phyloP scores from a whole-genome alignment of 2,329 filamentous ascomycete genomes.

The Nothomitra cinnamomea region DNA sequence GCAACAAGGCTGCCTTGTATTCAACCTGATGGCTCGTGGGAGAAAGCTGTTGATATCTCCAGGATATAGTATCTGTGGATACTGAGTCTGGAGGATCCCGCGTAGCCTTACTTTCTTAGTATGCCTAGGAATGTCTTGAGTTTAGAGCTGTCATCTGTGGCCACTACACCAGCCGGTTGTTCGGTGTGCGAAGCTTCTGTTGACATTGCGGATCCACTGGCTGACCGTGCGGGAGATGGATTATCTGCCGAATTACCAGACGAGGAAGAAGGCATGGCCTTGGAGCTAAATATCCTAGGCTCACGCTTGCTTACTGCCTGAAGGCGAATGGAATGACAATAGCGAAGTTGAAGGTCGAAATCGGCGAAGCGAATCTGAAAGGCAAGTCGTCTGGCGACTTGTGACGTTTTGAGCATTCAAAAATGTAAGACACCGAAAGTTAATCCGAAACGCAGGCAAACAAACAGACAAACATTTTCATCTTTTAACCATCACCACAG shows the following conservation, averaged over 20 bases:
- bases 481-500: too few species aligned
- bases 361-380: neutral
- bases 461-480: too few species aligned
- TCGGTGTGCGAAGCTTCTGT: neutral
- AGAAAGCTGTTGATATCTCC: too few species aligned
- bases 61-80: neutral
- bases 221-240: neutral
- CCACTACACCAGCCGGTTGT: neutral
- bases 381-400: too few species aligned
- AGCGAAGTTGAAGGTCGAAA: neutral
- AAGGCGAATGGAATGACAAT: neutral
- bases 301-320: neutral
- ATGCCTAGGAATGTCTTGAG: constrained; percentile 78
- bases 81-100: neutral
- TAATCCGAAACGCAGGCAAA: too few species aligned
- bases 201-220: neutral
- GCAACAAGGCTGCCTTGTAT: neutral
- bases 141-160: constrained; percentile 68
- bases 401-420: too few species aligned
- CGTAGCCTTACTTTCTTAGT: constrained; percentile 55
- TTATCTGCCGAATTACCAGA: neutral
- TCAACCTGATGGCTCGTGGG: neutral
- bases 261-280: neutral
- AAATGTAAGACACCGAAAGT: too few species aligned
- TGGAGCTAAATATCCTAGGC: neutral